These are phyloP conservation scores for Alternaria conjuncta DNA, from an alignment of 2,329 filamentous ascomycete species.

Conservation along the genomic window DNA sequence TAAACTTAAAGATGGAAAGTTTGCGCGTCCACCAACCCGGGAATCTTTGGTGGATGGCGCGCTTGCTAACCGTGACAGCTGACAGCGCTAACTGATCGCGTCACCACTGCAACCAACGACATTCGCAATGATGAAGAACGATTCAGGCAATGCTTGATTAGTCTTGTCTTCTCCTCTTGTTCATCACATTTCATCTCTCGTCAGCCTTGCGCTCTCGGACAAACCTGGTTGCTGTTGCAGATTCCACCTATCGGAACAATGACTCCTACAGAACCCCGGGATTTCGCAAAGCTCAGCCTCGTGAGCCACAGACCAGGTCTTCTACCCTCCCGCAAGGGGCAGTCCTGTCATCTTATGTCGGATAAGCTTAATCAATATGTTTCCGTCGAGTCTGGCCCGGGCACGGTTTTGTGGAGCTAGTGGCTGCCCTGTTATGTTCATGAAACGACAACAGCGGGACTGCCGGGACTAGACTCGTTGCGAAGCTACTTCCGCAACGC, in stretches of 20 bases:
- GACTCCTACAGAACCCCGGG: background rate
- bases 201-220: background rate
- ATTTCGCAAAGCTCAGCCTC: background rate
- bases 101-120: background rate
- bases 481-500: background rate
- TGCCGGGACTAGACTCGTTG: background rate
- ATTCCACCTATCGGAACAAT: slow-evolving; percentile 11
- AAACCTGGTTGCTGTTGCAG: background rate
- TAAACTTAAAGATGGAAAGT: background rate
- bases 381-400: background rate
- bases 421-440: background rate
- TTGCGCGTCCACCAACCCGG: background rate
- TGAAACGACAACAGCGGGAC: slow-evolving; percentile 9
- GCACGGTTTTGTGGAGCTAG: background rate
- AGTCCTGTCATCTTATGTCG: slow-evolving; percentile 2
- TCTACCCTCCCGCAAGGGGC: background rate
- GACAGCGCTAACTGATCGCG: background rate
- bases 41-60: background rate
- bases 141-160: background rate
- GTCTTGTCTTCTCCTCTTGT: background rate
- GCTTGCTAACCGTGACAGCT: background rate
- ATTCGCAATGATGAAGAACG: background rate
- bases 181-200: background rate
- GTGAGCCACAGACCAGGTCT: background rate
- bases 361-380: slow-evolving; percentile 3